These are phyloP conservation scores for Sarcomyxa edulis DNA, from an alignment of 768 basidiomycete species.

Conservation along the genomic window DNA sequence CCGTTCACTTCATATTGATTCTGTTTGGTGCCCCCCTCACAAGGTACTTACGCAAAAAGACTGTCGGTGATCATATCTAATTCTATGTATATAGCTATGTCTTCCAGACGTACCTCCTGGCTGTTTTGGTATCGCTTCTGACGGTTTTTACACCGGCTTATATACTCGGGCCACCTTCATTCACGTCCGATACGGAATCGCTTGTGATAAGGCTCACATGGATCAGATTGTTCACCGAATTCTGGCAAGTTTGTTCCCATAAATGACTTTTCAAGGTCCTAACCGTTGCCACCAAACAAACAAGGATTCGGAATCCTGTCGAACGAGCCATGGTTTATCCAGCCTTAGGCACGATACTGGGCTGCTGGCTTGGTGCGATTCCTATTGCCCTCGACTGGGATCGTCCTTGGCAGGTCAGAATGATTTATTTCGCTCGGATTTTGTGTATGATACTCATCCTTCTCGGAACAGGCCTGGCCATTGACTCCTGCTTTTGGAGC, in stretches of 20 bases:
- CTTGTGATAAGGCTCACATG: slow-evolving; percentile 59
- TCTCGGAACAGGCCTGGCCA: slow-evolving; percentile 64
- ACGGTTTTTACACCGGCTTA: slow-evolving; percentile 65
- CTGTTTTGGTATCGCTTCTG: slow-evolving; percentile 64
- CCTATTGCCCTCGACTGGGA: slow-evolving; percentile 96
- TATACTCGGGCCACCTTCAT: slow-evolving; percentile 57
- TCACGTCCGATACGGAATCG: slow-evolving; percentile 35
- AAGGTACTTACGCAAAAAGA: slow-evolving; percentile 33
- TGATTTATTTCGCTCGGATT: slow-evolving; percentile 1
- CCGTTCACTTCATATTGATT: slow-evolving; percentile 45
- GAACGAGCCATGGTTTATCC: slow-evolving; percentile 83
- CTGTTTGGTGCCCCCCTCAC: slow-evolving; percentile 73
- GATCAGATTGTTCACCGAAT: slow-evolving; percentile 76
- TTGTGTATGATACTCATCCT: slow-evolving; percentile 1
- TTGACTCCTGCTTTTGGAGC: slow-evolving; percentile 73
- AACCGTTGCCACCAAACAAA: slow-evolving; percentile 23
- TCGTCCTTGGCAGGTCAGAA: slow-evolving; percentile 88
- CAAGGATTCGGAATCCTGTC: slow-evolving; percentile 55
- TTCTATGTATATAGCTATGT: slow-evolving; percentile 34
- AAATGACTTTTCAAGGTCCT: background rate
- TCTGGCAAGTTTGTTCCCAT: slow-evolving; percentile 53
- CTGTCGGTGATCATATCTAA: slow-evolving; percentile 9
- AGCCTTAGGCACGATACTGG: slow-evolving; percentile 61
- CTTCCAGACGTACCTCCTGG: slow-evolving; percentile 61
- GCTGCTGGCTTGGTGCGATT: slow-evolving; percentile 77